Evolutionary conservation across 208 protist species (phyloP).

Genomic region (Leishmania turanica): DNA sequence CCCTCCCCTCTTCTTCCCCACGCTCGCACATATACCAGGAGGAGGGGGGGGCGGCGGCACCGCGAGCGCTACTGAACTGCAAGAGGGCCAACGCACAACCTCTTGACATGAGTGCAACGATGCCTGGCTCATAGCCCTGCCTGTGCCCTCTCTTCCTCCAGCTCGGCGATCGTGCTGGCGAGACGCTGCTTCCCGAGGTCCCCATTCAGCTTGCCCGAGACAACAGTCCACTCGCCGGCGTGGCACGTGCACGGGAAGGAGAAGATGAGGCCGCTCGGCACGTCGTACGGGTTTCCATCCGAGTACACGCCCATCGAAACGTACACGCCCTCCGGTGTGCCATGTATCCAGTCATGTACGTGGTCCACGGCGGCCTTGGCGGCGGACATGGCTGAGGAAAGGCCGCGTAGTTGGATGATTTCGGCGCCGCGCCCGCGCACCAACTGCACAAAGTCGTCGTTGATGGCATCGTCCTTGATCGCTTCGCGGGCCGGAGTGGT

Average conservation of each 20-base stretch:
- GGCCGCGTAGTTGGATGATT: slow-evolving; percentile 87
- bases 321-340: slow-evolving; percentile 54
- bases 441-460: slow-evolving; percentile 76
- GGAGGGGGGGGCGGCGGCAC: background rate
- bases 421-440: slow-evolving; percentile 94
- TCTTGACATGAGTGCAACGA: background rate
- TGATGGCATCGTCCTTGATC: slow-evolving; percentile 75
- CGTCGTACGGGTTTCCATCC: slow-evolving; percentile 90
- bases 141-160: slow-evolving; percentile 57
- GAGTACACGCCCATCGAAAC: slow-evolving; percentile 95
- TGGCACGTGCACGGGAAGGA: slow-evolving; percentile 94
- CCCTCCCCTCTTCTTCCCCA: background rate
- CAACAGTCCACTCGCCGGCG: slow-evolving; percentile 86
- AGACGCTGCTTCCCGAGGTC: slow-evolving; percentile 36
- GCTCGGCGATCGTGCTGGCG: slow-evolving; percentile 39
- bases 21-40: background rate
- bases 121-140: slow-evolving; percentile 13
- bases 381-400: slow-evolving; percentile 95
- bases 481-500: slow-evolving; percentile 45
- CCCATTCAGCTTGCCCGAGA: slow-evolving; percentile 49
- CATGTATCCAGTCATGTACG: slow-evolving; percentile 70
- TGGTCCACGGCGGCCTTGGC: slow-evolving; percentile 79
- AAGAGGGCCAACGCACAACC: background rate
- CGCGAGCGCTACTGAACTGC: background rate
- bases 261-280: slow-evolving; percentile 92